Evolutionary conservation across 2,329 filamentous ascomycete species (phyloP).

Genomic region (Fusarium sp.): DNA sequence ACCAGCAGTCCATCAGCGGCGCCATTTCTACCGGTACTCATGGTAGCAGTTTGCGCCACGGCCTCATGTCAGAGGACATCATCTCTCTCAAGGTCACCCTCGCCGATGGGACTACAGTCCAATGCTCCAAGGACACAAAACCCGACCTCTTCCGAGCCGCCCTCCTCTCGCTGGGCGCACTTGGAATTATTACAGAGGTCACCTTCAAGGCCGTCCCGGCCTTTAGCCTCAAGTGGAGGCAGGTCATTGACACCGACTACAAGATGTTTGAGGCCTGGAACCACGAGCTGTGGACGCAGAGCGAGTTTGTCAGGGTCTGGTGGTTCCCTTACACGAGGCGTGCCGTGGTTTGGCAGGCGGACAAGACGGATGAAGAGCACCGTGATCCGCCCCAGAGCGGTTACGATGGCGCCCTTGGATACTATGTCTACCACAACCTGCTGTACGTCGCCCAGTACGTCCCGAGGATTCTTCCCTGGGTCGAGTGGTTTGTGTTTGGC

Average conservation of each 20-base stretch:
- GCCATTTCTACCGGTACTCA: conserved; percentile 95
- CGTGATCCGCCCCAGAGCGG: conserved; percentile 74
- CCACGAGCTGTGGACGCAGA: conserved; percentile 80
- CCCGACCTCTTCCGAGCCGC: conserved; percentile 88
- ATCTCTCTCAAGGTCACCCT: conserved; percentile 82
- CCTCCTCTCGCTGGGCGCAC: conserved; percentile 85
- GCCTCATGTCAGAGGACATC: conserved; percentile 84
- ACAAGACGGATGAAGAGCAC: conserved; percentile 75
- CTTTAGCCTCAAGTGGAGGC: conserved; percentile 88
- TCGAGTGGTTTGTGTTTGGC: conserved; percentile 97
- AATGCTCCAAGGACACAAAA: conserved; percentile 77
- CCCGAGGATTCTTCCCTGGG: conserved; percentile 83
- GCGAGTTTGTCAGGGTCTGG: conserved; percentile 95
- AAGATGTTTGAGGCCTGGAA: conserved; percentile 80
- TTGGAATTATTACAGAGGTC: conserved; percentile 92
- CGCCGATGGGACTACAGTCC: conserved; percentile 79
- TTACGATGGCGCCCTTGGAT: conserved; percentile 85
- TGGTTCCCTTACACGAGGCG: conserved; percentile 95
- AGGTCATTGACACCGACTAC: conserved; percentile 78
- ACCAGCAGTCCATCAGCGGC: conserved; percentile 91
- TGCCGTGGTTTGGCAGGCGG: conserved; percentile 90
- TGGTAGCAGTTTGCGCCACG: conserved; percentile 86
- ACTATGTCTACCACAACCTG: conserved; percentile 91
- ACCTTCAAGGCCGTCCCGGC: conserved; percentile 84
- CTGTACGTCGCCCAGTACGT: conserved; percentile 83